These are phyloP conservation scores for Hirsutella thompsonii DNA, from an alignment of 2,329 filamentous ascomycete species.

Conservation along the genomic window DNA sequence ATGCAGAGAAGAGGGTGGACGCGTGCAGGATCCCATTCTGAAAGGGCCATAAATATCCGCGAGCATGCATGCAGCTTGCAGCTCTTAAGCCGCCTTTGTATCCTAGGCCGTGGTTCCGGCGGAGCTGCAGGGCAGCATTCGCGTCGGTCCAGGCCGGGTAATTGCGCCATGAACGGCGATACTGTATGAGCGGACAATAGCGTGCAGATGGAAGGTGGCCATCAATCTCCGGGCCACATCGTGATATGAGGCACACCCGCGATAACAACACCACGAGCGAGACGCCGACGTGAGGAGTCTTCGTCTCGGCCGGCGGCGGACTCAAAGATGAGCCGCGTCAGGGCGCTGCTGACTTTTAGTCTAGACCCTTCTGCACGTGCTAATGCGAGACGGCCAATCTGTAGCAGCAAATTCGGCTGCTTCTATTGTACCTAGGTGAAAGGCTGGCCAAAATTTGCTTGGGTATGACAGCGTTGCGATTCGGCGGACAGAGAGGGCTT, in stretches of 20 bases:
- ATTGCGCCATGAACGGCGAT: neutral
- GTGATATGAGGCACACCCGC: neutral
- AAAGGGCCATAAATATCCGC: neutral
- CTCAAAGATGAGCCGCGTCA: no score
- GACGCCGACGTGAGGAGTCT: no score
- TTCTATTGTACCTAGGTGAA: no score
- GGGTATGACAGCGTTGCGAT: no score
- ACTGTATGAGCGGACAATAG: neutral
- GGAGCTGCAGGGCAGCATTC: neutral
- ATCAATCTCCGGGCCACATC: neutral
- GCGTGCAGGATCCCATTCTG: neutral
- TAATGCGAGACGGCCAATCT: no score
- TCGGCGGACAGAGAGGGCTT: no score
- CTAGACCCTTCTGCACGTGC: no score
- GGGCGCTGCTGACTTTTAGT: no score
- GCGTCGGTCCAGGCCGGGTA: neutral
- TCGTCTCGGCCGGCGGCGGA: no score
- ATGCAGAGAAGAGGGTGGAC: neutral
- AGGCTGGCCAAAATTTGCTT: no score
- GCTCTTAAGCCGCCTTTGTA: neutral
- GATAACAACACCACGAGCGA: neutral
- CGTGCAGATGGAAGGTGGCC: neutral
- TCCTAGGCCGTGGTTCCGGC: neutral
- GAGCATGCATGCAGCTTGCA: neutral
- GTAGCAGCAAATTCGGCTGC: no score